Percentiles rank a stretch among this genome's conserved stretches.
phyloP scores from a whole-genome alignment of 306 rosid species.

The Vicia villosa region DNA sequence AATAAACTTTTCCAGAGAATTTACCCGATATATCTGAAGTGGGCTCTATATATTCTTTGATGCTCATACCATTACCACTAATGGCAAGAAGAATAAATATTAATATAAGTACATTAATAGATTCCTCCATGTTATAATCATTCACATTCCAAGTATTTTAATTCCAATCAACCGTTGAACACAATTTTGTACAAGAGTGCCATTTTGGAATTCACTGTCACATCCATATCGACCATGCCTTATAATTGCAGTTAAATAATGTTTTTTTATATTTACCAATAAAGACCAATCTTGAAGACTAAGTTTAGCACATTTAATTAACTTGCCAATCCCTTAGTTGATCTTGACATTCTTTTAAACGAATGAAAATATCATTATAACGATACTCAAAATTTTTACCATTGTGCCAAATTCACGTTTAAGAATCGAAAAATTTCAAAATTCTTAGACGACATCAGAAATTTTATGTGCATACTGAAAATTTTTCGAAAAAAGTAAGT shows the following conservation, averaged over 20 bases:
- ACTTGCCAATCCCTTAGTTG: too few relatives aligned
- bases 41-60: constrained; percentile 25
- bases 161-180: constrained; percentile 20
- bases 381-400: too few relatives aligned
- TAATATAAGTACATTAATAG: constrained; percentile 1
- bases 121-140: constrained; percentile 30
- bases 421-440: too few relatives aligned
- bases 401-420: too few relatives aligned
- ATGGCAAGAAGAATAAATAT: constrained; percentile 31
- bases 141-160: constrained; percentile 21
- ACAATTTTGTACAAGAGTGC: neutral
- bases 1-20: constrained; percentile 22
- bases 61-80: constrained; percentile 41
- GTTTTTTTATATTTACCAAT: neutral
- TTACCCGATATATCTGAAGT: constrained; percentile 23
- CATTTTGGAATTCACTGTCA: neutral
- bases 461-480: too few relatives aligned
- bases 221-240: neutral
- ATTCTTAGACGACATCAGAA: too few relatives aligned
- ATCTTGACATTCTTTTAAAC: too few relatives aligned
- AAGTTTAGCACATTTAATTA: too few relatives aligned
- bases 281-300: neutral
- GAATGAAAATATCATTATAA: too few relatives aligned
- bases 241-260: neutral
- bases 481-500: too few relatives aligned